Evolutionary conservation across 192 early-diverging fungal genomes (phyloP), one percentile per base, ranked within the genome.

Genomic region (Gorgonomyces haynaldii): DNA sequence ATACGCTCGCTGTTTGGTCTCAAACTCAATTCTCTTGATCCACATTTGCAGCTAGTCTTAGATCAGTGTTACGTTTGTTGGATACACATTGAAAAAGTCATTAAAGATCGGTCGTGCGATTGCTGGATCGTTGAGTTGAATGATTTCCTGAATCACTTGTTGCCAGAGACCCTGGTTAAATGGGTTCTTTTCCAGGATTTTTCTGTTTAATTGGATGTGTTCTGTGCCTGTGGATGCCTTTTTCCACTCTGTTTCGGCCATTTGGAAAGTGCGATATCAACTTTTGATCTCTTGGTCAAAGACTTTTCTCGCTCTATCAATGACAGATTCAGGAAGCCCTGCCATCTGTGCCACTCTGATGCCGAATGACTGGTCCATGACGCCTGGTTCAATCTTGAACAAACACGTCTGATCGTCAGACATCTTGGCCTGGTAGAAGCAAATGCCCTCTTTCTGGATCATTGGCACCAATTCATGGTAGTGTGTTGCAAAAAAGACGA

Each of bases 401-500:
- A 80, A 56, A 55, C 79, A 85, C 2, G 66, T 64, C 32, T 65
- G 13, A 44, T 48, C 39, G 20, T 10, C 7, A 7, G 24, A 2
- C 23, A 40, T 40, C 7, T 16, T 37, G 21, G 37, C 32, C 35
- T 42, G 37, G 17, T 46, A 47, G 13, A 29, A 56, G 5, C 28
- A 54, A 2, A 53, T 54, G 19, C 16, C 24, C 0, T 21, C 34
- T 49, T 49, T 30, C 10, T 9, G 22, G 2, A 68, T 34, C 17
- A 58, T 24, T n/a, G 54, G 46, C 0, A 68, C 71, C 4, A 91
- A 54, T 2, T 78, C 76, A 10, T 85, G 80, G 50, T 82, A 87
- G 58, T 91, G 88, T 0, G 88, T 88, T 15, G 86, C 83, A 67
- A 91, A 91, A 20, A 89, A 37, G 0, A 62, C 67, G 7, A 77